phyloP scores from a whole-genome alignment of 1,284 basidiomycete genomes.

The Puccinia polysora region DNA sequence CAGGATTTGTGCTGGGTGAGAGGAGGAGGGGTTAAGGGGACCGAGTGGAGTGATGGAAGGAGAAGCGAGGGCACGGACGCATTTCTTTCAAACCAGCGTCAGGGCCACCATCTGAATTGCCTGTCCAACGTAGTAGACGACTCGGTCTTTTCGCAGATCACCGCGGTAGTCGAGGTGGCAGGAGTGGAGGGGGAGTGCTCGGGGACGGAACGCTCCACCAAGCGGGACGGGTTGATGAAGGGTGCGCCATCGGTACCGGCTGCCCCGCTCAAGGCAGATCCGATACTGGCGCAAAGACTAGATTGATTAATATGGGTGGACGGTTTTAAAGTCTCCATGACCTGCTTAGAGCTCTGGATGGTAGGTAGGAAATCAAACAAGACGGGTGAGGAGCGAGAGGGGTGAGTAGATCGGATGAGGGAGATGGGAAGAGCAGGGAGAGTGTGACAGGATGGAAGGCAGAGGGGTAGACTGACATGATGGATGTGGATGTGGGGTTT shows the following conservation, averaged over 20 bases:
- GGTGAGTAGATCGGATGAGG: not conserved
- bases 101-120: conserved; percentile 35
- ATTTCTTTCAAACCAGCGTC: conserved; percentile 41
- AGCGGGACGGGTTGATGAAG: not conserved
- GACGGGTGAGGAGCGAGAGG: not conserved
- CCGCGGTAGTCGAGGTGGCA: not conserved
- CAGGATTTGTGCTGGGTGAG: not conserved
- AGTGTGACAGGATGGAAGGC: not conserved
- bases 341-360: not conserved
- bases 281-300: conserved; percentile 44
- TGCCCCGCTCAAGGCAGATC: conserved; percentile 40
- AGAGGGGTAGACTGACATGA: conserved; percentile 7
- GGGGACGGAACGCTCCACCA: too few relatives aligned
- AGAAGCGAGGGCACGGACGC: conserved; percentile 14
- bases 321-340: conserved; percentile 41
- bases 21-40: not conserved
- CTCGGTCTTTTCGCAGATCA: conserved; percentile 18
- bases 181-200: too few relatives aligned
- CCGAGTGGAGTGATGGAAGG: not conserved
- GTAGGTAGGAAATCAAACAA: not conserved
- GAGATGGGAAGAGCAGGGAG: not conserved
- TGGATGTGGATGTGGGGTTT: not conserved
- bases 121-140: conserved; percentile 44
- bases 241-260: conserved; percentile 43
- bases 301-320: conserved; percentile 30